These are phyloP conservation scores for Cenchrus purpureus DNA, from an alignment of 176 grass and related monocot species.

Conservation along the genomic window DNA sequence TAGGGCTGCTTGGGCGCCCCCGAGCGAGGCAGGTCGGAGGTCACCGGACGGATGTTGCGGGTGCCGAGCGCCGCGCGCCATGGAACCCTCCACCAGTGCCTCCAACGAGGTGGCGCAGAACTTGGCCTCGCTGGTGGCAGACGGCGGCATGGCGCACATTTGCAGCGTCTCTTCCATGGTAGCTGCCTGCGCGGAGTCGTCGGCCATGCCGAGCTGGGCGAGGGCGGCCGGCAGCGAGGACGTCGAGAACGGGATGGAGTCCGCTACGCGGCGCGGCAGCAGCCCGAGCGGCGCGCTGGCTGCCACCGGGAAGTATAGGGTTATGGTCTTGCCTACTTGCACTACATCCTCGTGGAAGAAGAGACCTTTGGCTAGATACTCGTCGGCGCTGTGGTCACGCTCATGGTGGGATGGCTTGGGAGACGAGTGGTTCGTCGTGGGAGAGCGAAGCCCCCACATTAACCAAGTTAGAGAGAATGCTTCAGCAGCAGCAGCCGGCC, in stretches of 20 bases:
- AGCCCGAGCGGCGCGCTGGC: constrained; percentile 8
- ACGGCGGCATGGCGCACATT: constrained; percentile 10
- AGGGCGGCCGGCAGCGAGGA: constrained; percentile 11
- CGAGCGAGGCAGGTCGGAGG: constrained; percentile 16
- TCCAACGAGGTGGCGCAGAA: constrained; percentile 49
- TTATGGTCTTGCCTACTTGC: neutral
- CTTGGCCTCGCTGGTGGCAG: constrained; percentile 7
- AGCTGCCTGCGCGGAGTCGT: neutral
- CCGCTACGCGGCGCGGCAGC: constrained; percentile 20
- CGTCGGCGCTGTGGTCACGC: neutral
- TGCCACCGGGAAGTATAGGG: constrained; percentile 23
- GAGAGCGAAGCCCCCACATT: constrained; percentile 27
- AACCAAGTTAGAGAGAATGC: neutral
- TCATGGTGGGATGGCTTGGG: neutral
- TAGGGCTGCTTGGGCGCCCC: neutral
- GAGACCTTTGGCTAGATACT: neutral
- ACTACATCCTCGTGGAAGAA: constrained; percentile 27
- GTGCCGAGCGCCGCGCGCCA: constrained; percentile 45
- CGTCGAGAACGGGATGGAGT: constrained; percentile 36
- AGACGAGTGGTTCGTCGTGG: neutral
- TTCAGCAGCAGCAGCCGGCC: neutral
- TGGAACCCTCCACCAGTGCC: constrained; percentile 37
- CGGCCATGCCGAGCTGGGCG: neutral
- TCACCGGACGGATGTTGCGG: constrained; percentile 2
- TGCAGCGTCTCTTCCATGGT: constrained; percentile 18